phyloP scores from a whole-genome alignment of 768 basidiomycete genomes.

The Tubosaeta sp. region DNA sequence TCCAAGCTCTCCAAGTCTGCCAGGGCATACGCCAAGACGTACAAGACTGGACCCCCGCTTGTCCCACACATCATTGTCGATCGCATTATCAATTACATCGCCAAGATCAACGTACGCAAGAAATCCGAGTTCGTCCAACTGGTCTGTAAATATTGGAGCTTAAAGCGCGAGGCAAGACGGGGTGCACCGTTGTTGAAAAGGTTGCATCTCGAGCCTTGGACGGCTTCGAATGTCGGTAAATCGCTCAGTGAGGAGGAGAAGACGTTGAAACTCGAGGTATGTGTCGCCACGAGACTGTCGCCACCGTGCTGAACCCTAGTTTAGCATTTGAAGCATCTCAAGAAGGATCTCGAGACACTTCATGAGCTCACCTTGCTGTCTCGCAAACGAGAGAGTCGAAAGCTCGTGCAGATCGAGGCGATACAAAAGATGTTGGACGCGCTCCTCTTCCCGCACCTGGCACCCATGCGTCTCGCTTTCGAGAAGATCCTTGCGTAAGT shows the following conservation, averaged over 20 bases:
- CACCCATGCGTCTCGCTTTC: constrained; percentile 56
- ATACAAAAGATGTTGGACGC: constrained; percentile 62
- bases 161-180: constrained; percentile 89
- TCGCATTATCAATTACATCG: constrained; percentile 70
- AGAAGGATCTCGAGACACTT: constrained; percentile 73
- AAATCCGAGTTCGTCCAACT: constrained; percentile 71
- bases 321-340: constrained; percentile 57
- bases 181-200: constrained; percentile 93
- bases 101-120: constrained; percentile 65
- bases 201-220: constrained; percentile 97
- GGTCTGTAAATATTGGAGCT: constrained; percentile 92
- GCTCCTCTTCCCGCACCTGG: constrained; percentile 65
- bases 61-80: constrained; percentile 84
- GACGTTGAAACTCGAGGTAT: constrained; percentile 72
- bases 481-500: constrained; percentile 68
- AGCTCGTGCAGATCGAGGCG: constrained; percentile 63
- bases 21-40: constrained; percentile 86
- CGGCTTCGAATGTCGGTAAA: constrained; percentile 61
- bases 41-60: constrained; percentile 88
- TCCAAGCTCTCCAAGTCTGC: constrained; percentile 68
- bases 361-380: constrained; percentile 61
- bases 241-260: constrained; percentile 81
- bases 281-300: constrained; percentile 17
- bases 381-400: constrained; percentile 77
- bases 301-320: constrained; percentile 2